phyloP scores from a whole-genome alignment of 2,329 filamentous ascomycete genomes.

The Trichoderma polysporum region DNA sequence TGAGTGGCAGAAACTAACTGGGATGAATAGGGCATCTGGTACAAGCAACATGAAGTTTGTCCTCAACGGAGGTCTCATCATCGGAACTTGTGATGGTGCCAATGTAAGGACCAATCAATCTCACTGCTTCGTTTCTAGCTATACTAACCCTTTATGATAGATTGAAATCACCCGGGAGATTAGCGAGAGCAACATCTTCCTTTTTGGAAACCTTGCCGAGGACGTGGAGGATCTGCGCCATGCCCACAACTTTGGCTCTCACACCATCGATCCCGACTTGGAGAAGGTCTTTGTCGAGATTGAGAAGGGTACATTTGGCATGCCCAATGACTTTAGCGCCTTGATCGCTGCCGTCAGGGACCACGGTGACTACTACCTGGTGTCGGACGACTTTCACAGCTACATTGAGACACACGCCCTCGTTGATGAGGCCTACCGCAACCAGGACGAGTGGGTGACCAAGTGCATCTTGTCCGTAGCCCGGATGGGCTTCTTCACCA shows the following conservation, averaged over 20 bases:
- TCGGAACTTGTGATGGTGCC: slow-evolving; percentile 95
- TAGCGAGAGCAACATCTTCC: slow-evolving; percentile 95
- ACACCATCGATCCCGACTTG: slow-evolving; percentile 75
- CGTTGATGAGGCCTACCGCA: slow-evolving; percentile 87
- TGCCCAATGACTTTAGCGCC: slow-evolving; percentile 73
- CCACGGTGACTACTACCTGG: slow-evolving; percentile 96
- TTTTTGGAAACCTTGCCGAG: slow-evolving; percentile 93
- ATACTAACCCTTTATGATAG: slow-evolving; percentile 34
- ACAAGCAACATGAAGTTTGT: slow-evolving; percentile 99
- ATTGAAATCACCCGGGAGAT: slow-evolving; percentile 98
- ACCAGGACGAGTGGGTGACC: slow-evolving; percentile 88
- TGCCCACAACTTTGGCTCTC: slow-evolving; percentile 77
- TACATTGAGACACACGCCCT: slow-evolving; percentile 89
- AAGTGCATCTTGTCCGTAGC: slow-evolving; percentile 88
- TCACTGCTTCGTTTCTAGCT: background rate
- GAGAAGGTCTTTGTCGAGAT: slow-evolving; percentile 82
- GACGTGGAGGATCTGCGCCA: slow-evolving; percentile 96
- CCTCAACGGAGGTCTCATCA: slow-evolving; percentile 93
- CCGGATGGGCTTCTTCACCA: slow-evolving; percentile 96
- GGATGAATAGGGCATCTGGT: slow-evolving; percentile 58
- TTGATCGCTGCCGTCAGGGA: slow-evolving; percentile 82
- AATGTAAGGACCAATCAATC: slow-evolving; percentile 65
- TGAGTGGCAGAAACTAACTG: slow-evolving; percentile 21
- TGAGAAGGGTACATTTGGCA: slow-evolving; percentile 76
- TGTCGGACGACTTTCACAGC: slow-evolving; percentile 95